A percentile compares a stretch with the other conserved stretches of the same genome.
Evolutionary conservation across 73 alveolate genomes (phyloP).

Genomic region (Paramecium caudatum): DNA sequence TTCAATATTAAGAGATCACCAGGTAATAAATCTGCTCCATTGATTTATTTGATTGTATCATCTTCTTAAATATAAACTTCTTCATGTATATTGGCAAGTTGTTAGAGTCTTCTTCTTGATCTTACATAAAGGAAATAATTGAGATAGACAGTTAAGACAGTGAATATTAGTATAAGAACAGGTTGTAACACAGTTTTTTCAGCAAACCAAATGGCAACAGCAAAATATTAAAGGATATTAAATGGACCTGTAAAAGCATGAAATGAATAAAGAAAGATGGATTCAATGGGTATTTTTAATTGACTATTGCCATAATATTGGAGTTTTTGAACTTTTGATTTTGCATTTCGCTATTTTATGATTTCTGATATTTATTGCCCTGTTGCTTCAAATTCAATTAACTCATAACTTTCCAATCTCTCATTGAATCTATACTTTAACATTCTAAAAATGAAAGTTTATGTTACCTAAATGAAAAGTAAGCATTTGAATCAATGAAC

Average conservation of each 20-base stretch:
- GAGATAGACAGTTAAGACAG: background rate
- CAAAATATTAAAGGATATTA: conserved; percentile 32
- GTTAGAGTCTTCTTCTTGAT: conserved; percentile 33
- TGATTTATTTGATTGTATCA: background rate
- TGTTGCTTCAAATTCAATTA: background rate
- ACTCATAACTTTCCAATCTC: background rate
- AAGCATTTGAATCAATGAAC: background rate
- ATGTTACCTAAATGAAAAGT: background rate
- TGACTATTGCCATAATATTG: background rate
- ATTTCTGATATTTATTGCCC: background rate
- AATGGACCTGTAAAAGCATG: conserved; percentile 57
- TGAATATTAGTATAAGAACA: background rate
- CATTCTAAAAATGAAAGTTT: conserved; percentile 3
- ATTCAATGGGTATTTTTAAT: conserved; percentile 25
- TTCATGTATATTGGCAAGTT: conserved; percentile 48
- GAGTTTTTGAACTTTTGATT: background rate
- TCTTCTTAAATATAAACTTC: background rate
- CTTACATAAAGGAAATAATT: conserved; percentile 26
- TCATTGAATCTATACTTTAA: background rate
- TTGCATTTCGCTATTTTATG: background rate
- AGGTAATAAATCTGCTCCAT: conserved; percentile 60
- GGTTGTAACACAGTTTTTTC: conserved; percentile 9
- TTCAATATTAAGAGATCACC: conserved; percentile 34
- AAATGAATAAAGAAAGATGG: background rate
- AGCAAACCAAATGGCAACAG: conserved; percentile 62